Percentiles rank a stretch among this genome's conserved stretches.
phyloP scores from a whole-genome alignment of 768 basidiomycete genomes.

The Leucocoprinus birnbaumii region DNA sequence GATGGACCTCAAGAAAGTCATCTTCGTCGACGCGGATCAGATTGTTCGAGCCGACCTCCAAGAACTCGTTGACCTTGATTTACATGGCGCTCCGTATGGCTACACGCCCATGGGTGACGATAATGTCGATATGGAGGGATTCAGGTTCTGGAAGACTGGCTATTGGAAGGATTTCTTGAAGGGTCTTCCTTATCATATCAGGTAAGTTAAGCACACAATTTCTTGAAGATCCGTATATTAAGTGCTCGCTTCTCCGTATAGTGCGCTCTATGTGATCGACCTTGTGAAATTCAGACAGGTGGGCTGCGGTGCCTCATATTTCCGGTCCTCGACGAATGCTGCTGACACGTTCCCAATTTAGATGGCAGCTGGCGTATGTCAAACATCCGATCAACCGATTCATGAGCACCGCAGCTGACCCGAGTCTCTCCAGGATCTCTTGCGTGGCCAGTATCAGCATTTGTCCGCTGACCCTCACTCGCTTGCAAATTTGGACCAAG shows the following conservation, averaged over 20 bases:
- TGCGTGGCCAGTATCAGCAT: conserved; percentile 89
- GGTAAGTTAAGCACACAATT: conserved; percentile 41
- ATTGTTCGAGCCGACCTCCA: conserved; percentile 96
- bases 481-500: conserved; percentile 93
- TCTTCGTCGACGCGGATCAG: conserved; percentile 98
- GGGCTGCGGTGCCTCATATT: background rate
- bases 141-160: conserved; percentile 98
- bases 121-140: conserved; percentile 93
- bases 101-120: conserved; percentile 99
- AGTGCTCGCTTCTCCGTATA: conserved; percentile 24
- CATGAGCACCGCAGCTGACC: background rate
- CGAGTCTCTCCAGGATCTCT: conserved; percentile 57
- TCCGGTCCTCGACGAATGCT: background rate
- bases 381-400: background rate
- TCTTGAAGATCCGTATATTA: conserved; percentile 9
- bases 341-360: conserved; percentile 16
- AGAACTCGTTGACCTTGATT: conserved; percentile 89
- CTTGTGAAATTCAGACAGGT: conserved; percentile 93
- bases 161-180: conserved; percentile 90
- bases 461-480: conserved; percentile 95
- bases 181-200: conserved; percentile 92
- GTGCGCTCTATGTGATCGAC: conserved; percentile 95
- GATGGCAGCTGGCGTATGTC: conserved; percentile 50
- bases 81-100: conserved; percentile 91
- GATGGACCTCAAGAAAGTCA: conserved; percentile 98